Conservation (phyloP, 192 early-diverging fungal species). For the Mortierella antarctica region DNA sequence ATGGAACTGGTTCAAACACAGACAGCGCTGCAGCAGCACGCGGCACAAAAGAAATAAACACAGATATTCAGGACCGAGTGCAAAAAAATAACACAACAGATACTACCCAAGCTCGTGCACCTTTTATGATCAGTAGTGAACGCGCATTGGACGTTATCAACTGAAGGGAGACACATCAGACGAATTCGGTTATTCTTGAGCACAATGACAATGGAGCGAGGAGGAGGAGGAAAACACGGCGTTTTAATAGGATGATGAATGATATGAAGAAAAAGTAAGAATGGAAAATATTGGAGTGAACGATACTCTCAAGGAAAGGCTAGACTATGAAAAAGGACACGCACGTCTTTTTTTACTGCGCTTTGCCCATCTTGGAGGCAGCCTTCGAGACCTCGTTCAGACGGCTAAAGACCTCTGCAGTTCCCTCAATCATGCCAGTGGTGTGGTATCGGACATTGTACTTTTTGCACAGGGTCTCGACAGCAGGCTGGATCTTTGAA, state of each 20-base stretch:
- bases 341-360: constrained; percentile 15
- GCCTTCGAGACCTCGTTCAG: constrained; percentile 60
- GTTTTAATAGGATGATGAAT: background rate
- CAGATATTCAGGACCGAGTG: too few species aligned
- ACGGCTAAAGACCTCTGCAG: constrained; percentile 68
- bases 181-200: background rate
- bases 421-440: constrained; percentile 70
- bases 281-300: background rate
- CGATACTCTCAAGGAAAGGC: too few species aligned
- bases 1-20: constrained; percentile 69
- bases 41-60: constrained; percentile 14
- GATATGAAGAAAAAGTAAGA: too few species aligned
- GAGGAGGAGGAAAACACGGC: background rate
- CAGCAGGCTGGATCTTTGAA: constrained; percentile 67
- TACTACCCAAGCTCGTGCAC: background rate
- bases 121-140: too few species aligned
- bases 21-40: constrained; percentile 38
- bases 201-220: background rate
- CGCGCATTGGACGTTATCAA: background rate
- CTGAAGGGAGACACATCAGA: background rate
- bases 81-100: background rate
- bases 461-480: constrained; percentile 75
- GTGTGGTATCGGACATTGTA: constrained; percentile 72
- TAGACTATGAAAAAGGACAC: background rate
- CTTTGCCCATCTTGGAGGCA: constrained; percentile 53